phyloP scores from a whole-genome alignment of 805 yeast genomes.

The Candida sphagnicola region DNA sequence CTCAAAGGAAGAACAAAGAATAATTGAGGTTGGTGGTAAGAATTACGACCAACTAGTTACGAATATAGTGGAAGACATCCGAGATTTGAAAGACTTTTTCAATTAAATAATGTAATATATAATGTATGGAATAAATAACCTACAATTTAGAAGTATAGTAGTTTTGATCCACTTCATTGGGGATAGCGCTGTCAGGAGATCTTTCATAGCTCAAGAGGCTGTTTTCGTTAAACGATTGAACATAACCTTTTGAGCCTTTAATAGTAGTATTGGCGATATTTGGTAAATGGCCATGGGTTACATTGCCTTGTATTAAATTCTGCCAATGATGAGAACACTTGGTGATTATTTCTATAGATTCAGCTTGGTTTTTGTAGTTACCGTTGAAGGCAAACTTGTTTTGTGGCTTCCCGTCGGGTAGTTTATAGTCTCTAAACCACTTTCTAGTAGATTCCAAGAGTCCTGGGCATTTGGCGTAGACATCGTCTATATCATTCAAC shows the following conservation, averaged over 20 bases:
- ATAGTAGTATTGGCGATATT: slow-evolving; percentile 37
- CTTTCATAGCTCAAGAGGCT: slow-evolving; percentile 14
- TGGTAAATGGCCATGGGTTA: slow-evolving; percentile 26
- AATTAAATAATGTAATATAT: slow-evolving; percentile 5
- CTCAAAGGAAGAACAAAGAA: slow-evolving; percentile 59
- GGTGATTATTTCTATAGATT: slow-evolving; percentile 78
- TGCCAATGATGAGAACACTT: slow-evolving; percentile 88
- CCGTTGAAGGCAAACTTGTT: slow-evolving; percentile 97
- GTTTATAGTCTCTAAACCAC: slow-evolving; percentile 98
- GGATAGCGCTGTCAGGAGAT: slow-evolving; percentile 31
- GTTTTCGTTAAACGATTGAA: slow-evolving; percentile 12
- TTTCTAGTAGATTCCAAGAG: slow-evolving; percentile 89
- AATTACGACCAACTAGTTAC: slow-evolving; percentile 20
- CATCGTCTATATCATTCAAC: slow-evolving; percentile 87
- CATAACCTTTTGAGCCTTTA: slow-evolving; percentile 23
- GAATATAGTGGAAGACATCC: slow-evolving; percentile 33
- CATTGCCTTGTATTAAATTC: slow-evolving; percentile 62
- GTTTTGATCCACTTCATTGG: slow-evolving; percentile 35
- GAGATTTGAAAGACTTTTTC: slow-evolving; percentile 29
- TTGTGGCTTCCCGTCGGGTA: slow-evolving; percentile 97
- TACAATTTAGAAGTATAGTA: slow-evolving; percentile 15
- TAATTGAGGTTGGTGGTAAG: slow-evolving; percentile 46
- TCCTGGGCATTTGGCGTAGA: slow-evolving; percentile 86
- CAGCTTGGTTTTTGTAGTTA: slow-evolving; percentile 79
- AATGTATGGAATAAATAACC: not conserved